Base-by-base conservation (phyloP, 2,329 filamentous ascomycete species). In the Coniochaeta hoffmannii region DNA sequence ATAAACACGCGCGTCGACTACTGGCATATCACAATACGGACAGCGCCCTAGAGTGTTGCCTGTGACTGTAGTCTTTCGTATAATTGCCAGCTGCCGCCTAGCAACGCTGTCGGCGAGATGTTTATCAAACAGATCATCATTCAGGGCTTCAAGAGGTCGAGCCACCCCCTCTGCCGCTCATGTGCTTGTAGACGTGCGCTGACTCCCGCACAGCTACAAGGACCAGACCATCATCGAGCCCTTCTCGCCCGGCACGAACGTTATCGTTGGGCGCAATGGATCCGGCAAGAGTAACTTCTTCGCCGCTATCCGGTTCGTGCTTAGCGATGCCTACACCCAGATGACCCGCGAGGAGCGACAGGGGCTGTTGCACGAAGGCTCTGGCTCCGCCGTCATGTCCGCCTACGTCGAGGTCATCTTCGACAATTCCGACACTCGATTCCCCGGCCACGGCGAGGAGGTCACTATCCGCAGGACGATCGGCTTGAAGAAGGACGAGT, bases 101-200 rank as follows among this genome's bases (percentile, higher is more conserved):
- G 63, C 68, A 66, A 66, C 64, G 53, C 54, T 55, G 55, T 55
- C 58, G 61, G 66, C 71, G 78, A 65, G 69, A 96, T 97, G 92
- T 94, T 95, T 78, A 97, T 99, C 82, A 99, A 99, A 74, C 94
- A 99, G 78, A 97, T 97, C 72, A 97, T 97, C 73, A 97, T 99
- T 70, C 94, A 99, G 73, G 94, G 94, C 85, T 99, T 99, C 77
- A 99, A 99, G 77, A 97, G 91, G 91, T 95, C 59, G 64, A 60
- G 24, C 34, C 6, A 14, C 36, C 11, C 14, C 38, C 19, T 17
- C 19, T 50, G 12, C 17, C 26, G 17, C 10, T 17, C 19, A 24
- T 44, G 11, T 15, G 22, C 31, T 9, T 55, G 12, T 32, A 22
- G 56, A 38, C 58, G 38, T 30, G 26, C 50, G 30, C 59, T 64